These are phyloP conservation scores for Russula brevipes DNA, from an alignment of 768 basidiomycete species.

Conservation along the genomic window DNA sequence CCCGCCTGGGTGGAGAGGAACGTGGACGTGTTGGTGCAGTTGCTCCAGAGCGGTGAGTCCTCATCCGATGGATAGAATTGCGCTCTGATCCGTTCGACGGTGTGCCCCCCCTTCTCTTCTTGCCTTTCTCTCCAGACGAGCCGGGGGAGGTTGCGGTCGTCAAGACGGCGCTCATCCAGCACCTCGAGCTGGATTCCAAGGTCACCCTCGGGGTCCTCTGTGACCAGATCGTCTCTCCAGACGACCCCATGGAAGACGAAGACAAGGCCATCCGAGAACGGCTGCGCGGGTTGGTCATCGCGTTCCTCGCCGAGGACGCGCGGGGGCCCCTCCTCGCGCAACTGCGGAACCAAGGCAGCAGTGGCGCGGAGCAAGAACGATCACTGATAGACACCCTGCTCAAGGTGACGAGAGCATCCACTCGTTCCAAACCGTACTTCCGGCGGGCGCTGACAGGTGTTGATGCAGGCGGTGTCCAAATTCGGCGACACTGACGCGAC, in stretches of 20 bases:
- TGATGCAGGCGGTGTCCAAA: conserved; percentile 46
- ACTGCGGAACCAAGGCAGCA: conserved; percentile 39
- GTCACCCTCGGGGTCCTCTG: conserved; percentile 62
- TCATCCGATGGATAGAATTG: not conserved
- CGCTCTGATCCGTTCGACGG: not conserved
- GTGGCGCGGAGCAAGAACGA: conserved; percentile 43
- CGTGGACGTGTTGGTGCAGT: conserved; percentile 68
- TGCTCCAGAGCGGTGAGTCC: conserved; percentile 64
- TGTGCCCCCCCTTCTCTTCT: not conserved
- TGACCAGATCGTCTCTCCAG: conserved; percentile 55
- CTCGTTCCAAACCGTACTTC: too few species aligned
- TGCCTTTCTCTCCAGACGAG: conserved; percentile 44
- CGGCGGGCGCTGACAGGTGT: not conserved
- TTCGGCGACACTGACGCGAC: conserved; percentile 39
- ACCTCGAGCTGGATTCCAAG: conserved; percentile 58
- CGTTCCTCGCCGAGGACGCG: conserved; percentile 53
- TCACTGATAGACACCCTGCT: conserved; percentile 45
- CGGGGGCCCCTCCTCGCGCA: conserved; percentile 42
- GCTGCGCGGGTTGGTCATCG: conserved; percentile 53
- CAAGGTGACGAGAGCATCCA: conserved; percentile 37
- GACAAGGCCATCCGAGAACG: conserved; percentile 53
- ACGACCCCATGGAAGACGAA: conserved; percentile 51
- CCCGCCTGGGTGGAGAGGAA: conserved; percentile 63
- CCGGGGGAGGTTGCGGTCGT: conserved; percentile 59
- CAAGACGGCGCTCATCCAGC: conserved; percentile 52